phyloP scores from a whole-genome alignment of 2,329 filamentous ascomycete genomes.

The Penicillium occitanis region DNA sequence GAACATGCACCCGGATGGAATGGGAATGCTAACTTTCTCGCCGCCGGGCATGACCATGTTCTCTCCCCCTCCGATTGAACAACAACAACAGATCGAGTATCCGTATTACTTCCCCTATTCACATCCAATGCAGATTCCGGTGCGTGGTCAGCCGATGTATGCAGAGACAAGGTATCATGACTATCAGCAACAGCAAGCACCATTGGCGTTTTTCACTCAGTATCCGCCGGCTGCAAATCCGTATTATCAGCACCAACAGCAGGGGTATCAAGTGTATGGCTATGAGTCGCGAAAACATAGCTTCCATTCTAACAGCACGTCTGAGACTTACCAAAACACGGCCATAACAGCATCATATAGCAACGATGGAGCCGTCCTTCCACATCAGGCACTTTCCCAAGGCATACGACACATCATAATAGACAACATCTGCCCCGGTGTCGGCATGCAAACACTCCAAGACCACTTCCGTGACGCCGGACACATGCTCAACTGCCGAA shows the following conservation, averaged over 20 bases:
- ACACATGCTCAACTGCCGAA: conserved; percentile 35
- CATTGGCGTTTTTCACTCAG: not conserved
- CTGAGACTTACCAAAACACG: not conserved
- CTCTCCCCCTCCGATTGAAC: not conserved
- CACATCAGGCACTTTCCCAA: not conserved
- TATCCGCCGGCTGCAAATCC: not conserved
- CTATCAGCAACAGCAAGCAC: not conserved
- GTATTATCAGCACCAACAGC: not conserved
- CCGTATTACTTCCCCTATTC: conserved; percentile 9
- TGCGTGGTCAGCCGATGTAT: conserved; percentile 5
- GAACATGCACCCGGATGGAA: not conserved
- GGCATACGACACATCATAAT: conserved; percentile 25
- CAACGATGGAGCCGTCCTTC: not conserved
- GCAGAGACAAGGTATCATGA: not conserved
- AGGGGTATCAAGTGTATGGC: not conserved
- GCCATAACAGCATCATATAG: not conserved
- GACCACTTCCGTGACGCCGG: conserved; percentile 33
- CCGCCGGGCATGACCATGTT: not conserved
- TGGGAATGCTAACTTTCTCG: conserved; percentile 4
- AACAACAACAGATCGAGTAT: conserved; percentile 7
- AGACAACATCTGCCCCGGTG: conserved; percentile 31
- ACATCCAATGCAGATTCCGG: not conserved
- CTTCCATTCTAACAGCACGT: not conserved
- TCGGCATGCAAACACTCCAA: conserved; percentile 32
- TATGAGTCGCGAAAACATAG: not conserved